Percentiles rank a stretch among this genome's conserved stretches.
Conservation (phyloP, 257 asterid species). For the Solanum stenotomum region DNA sequence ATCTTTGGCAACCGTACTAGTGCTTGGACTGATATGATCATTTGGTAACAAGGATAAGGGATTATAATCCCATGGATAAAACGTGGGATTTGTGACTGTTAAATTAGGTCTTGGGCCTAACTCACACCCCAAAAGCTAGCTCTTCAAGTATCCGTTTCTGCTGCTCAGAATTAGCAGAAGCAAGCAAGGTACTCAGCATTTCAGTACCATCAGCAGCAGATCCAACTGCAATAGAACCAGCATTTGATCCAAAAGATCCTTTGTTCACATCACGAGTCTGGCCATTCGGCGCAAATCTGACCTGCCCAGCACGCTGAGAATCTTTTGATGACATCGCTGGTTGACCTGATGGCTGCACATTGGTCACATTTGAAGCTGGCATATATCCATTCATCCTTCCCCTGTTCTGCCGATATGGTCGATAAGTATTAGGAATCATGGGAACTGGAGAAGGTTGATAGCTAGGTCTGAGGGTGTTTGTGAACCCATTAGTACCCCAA, state of each 20-base stretch:
- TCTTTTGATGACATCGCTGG: constrained; percentile 32
- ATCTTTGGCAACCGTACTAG: background rate
- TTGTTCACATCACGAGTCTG: constrained; percentile 18
- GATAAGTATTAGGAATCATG: constrained; percentile 37
- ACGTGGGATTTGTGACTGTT: background rate
- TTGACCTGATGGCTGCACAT: constrained; percentile 17
- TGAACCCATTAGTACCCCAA: constrained; percentile 58
- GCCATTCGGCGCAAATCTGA: constrained; percentile 15
- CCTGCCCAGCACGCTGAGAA: constrained; percentile 31
- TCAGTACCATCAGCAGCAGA: constrained; percentile 37
- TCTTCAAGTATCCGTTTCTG: constrained; percentile 77
- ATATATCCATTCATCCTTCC: constrained; percentile 46
- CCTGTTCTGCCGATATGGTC: constrained; percentile 52
- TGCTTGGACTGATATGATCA: background rate
- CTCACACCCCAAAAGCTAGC: background rate
- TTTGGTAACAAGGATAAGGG: background rate
- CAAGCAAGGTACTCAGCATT: constrained; percentile 62
- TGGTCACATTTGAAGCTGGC: constrained; percentile 18
- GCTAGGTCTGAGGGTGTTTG: constrained; percentile 32
- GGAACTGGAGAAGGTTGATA: constrained; percentile 48
- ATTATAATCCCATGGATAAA: background rate
- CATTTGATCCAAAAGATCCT: constrained; percentile 7
- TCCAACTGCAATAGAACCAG: constrained; percentile 16
- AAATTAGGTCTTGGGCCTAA: no score
- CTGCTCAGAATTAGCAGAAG: constrained; percentile 61